Evolutionary conservation across 345 rosid species (phyloP), one percentile per base, ranked within the genome.

Genomic region (Lagerstroemia speciosa): DNA sequence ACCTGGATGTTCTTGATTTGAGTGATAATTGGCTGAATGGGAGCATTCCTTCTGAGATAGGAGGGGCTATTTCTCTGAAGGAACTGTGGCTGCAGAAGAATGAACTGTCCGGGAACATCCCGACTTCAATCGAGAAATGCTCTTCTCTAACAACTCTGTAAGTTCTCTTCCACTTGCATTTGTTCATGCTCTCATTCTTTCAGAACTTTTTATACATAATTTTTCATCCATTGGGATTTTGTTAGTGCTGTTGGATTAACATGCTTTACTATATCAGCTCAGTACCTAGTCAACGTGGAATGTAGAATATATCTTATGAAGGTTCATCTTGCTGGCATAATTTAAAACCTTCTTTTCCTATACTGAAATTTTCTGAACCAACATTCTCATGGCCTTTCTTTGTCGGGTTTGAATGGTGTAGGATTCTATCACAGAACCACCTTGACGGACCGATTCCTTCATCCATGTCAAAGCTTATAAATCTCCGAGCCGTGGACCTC

Each of bases 21-120:
- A 85, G 97, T 76, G 73, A 66, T 22, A 93, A 93, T 74, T 72
- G 48, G 78, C 76, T 93, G 67, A 87, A 82, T 48, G 97, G 91
- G 52, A 83, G 78, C 66, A 76, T 93, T 79, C 95, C 96, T 61
- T 41, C 58, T 62, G 94, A 89, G 77, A 79, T 87, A 19, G 86
- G 96, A 33, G 87, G 84, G 72, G 92, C 89, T 62, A 69, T 67
- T 77, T 84, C 96, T 69, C 78, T 93, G 75, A 78, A 78, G 74
- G 89, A 85, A 71, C 71, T 93, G 82, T 81, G 90, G 70, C 81
- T 93, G 37, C 88, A 83, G 46, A 78, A 55, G 34, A 93, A 93
- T 78, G 69, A 71, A 17, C 77, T 93, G 17, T 65, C 43, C 15
- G 97, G 97, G 73, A 73, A 60, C 71, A 83, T 93, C 45, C 97